Percentiles rank a stretch among this genome's conserved stretches.
Evolutionary conservation across 2,329 filamentous ascomycete species (phyloP).

Genomic region (Coniochaeta ligniaria): DNA sequence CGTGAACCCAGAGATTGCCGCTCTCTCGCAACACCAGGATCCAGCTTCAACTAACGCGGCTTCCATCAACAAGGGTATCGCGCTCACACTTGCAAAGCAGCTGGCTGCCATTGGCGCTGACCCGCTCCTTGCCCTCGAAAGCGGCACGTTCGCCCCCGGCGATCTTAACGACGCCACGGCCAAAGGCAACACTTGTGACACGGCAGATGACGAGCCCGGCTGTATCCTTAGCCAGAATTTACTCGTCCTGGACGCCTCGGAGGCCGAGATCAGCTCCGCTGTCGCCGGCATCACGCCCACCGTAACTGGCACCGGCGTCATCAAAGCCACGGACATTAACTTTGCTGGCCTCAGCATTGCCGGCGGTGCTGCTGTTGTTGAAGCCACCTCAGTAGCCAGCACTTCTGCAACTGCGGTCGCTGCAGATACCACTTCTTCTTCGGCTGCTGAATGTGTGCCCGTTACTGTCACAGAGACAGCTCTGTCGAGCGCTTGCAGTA

Average conservation of each 20-base stretch:
- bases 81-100: constrained; percentile 29
- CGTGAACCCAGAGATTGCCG: constrained; percentile 35
- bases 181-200: constrained; percentile 43
- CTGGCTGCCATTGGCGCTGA: constrained; percentile 34
- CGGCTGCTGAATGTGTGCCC: constrained; percentile 7
- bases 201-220: constrained; percentile 35
- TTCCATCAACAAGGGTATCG: constrained; percentile 31
- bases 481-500: constrained; percentile 3
- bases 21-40: constrained; percentile 35
- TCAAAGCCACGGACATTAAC: constrained; percentile 14
- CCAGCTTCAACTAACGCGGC: constrained; percentile 30
- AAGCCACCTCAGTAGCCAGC: not conserved
- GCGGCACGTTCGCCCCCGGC: constrained; percentile 34
- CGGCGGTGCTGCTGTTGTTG: constrained; percentile 9
- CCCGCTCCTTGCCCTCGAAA: constrained; percentile 29
- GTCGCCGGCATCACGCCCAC: constrained; percentile 27
- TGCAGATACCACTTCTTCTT: constrained; percentile 8
- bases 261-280: constrained; percentile 42
- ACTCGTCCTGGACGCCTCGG: constrained; percentile 45
- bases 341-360: constrained; percentile 12
- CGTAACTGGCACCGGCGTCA: constrained; percentile 13
- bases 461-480: constrained; percentile 6
- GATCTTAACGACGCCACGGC: constrained; percentile 32
- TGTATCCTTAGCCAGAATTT: constrained; percentile 48
- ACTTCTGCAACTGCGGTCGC: constrained; percentile 3